These are phyloP conservation scores for Wickerhamiella nectarea DNA, from an alignment of 805 yeast species.

Conservation along the genomic window DNA sequence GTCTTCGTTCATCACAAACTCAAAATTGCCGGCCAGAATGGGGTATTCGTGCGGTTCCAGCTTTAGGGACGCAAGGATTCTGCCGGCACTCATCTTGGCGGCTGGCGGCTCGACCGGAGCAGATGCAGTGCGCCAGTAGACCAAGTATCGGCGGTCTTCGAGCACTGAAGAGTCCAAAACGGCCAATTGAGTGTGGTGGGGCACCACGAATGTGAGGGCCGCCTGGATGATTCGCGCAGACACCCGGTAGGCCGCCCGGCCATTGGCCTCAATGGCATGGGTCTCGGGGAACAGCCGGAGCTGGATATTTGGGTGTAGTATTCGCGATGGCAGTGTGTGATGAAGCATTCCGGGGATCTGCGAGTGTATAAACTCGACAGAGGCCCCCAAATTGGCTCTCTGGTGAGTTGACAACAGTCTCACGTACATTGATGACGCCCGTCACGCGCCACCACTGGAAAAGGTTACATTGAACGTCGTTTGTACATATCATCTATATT, in stretches of 20 bases:
- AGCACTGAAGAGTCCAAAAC: slow-evolving; percentile 14
- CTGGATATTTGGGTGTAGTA: slow-evolving; percentile 21
- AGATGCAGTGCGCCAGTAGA: slow-evolving; percentile 16
- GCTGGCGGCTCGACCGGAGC: slow-evolving; percentile 7
- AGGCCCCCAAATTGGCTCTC: slow-evolving; percentile 23
- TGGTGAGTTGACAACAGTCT: slow-evolving; percentile 11
- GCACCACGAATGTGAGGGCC: slow-evolving; percentile 21
- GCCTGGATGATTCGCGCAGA: slow-evolving; percentile 22
- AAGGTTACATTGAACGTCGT: too few species aligned
- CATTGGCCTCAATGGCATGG: slow-evolving; percentile 21
- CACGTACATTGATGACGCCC: background rate
- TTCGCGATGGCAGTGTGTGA: slow-evolving; percentile 17
- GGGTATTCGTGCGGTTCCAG: slow-evolving; percentile 26
- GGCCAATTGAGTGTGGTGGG: slow-evolving; percentile 19
- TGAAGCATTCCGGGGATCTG: slow-evolving; percentile 22
- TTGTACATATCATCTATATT: background rate
- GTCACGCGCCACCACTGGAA: background rate
- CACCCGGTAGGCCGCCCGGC: slow-evolving; percentile 21
- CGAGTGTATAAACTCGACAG: slow-evolving; percentile 18
- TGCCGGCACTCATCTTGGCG: slow-evolving; percentile 10
- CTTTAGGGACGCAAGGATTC: slow-evolving; percentile 19
- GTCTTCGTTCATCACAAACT: slow-evolving; percentile 22
- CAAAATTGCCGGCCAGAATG: slow-evolving; percentile 27
- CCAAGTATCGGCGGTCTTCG: slow-evolving; percentile 14
- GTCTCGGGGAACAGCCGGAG: slow-evolving; percentile 23